Percentiles rank a stretch among this genome's conserved stretches.
These are phyloP conservation scores for Hansenula sp. DNA, from an alignment of 1,139 yeast genomes.

Conservation along the genomic window DNA sequence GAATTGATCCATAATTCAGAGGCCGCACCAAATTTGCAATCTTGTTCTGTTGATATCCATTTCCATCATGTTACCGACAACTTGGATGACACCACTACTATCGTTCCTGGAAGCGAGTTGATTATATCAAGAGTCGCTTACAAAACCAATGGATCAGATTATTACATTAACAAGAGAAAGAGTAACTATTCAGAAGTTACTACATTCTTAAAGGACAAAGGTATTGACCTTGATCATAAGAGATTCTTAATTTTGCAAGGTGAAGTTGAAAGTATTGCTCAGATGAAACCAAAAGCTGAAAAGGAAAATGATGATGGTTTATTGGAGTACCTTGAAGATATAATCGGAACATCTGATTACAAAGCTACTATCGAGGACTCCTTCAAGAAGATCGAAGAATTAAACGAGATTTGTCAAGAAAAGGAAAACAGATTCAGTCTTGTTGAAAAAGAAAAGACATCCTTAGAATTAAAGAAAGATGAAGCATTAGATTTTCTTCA, in stretches of 20 bases:
- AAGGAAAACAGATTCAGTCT: slow-evolving; percentile 76
- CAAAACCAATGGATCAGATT: slow-evolving; percentile 72
- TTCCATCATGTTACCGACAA: slow-evolving; percentile 76
- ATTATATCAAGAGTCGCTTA: slow-evolving; percentile 78
- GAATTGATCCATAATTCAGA: slow-evolving; percentile 90
- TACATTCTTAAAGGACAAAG: slow-evolving; percentile 65
- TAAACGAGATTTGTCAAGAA: slow-evolving; percentile 77
- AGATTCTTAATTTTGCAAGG: slow-evolving; percentile 94
- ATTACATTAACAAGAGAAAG: slow-evolving; percentile 63
- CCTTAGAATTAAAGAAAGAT: slow-evolving; percentile 64
- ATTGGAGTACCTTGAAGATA: slow-evolving; percentile 90
- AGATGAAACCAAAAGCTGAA: slow-evolving; percentile 97
- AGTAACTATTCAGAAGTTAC: slow-evolving; percentile 84
- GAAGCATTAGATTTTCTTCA: slow-evolving; percentile 65
- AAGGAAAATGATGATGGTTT: slow-evolving; percentile 90
- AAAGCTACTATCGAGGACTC: slow-evolving; percentile 72
- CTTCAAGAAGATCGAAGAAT: slow-evolving; percentile 52
- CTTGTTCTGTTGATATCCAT: slow-evolving; percentile 91
- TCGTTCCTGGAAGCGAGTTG: slow-evolving; percentile 53
- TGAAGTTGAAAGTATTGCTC: slow-evolving; percentile 97
- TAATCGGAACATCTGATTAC: slow-evolving; percentile 88
- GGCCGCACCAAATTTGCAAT: slow-evolving; percentile 57
- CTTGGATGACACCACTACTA: slow-evolving; percentile 34
- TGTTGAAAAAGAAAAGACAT: slow-evolving; percentile 71
- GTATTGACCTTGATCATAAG: slow-evolving; percentile 93